Percentiles rank a stretch among this genome's conserved stretches.
These are phyloP conservation scores for Ceratocystis lukuohia DNA, from an alignment of 2,329 filamentous ascomycete genomes.

Conservation along the genomic window DNA sequence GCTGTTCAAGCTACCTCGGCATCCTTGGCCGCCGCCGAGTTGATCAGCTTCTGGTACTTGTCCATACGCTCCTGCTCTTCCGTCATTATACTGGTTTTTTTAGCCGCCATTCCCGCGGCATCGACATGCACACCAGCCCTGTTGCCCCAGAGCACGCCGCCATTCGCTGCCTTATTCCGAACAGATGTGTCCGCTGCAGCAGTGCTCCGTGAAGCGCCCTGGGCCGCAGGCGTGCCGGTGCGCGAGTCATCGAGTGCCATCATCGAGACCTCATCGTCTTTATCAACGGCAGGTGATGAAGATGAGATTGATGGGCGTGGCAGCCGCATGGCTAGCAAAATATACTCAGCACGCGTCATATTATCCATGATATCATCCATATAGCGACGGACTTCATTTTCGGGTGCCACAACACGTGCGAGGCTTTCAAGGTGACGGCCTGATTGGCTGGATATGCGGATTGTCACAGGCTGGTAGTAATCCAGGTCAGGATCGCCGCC, in stretches of 20 bases:
- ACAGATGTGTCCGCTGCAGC: slow-evolving; percentile 19
- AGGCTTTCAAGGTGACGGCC: slow-evolving; percentile 48
- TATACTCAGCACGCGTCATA: slow-evolving; percentile 54
- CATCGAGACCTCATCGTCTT: slow-evolving; percentile 24
- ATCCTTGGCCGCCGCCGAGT: slow-evolving; percentile 28
- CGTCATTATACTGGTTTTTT: slow-evolving; percentile 12
- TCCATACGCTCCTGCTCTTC: slow-evolving; percentile 28
- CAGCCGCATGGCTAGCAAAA: slow-evolving; percentile 53
- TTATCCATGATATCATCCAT: slow-evolving; percentile 60
- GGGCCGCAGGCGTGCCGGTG: slow-evolving; percentile 25
- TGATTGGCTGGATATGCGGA: slow-evolving; percentile 42
- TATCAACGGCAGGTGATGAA: slow-evolving; percentile 25
- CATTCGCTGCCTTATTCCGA: slow-evolving; percentile 22
- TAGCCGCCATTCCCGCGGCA: slow-evolving; percentile 14
- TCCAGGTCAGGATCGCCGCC: slow-evolving; percentile 50
- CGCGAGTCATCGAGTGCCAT: slow-evolving; percentile 25
- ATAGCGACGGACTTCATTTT: slow-evolving; percentile 49
- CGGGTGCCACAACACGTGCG: slow-evolving; percentile 46
- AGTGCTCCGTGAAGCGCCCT: slow-evolving; percentile 25
- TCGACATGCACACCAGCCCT: slow-evolving; percentile 2
- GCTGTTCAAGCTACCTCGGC: slow-evolving; percentile 20
- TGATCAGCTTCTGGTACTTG: slow-evolving; percentile 29
- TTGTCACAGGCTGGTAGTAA: slow-evolving; percentile 63
- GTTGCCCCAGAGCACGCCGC: slow-evolving; percentile 28
- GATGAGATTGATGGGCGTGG: slow-evolving; percentile 29